Evolutionary conservation across 768 basidiomycete genomes (phyloP).

Genomic region (Phylloporus rhodoxanthus): DNA sequence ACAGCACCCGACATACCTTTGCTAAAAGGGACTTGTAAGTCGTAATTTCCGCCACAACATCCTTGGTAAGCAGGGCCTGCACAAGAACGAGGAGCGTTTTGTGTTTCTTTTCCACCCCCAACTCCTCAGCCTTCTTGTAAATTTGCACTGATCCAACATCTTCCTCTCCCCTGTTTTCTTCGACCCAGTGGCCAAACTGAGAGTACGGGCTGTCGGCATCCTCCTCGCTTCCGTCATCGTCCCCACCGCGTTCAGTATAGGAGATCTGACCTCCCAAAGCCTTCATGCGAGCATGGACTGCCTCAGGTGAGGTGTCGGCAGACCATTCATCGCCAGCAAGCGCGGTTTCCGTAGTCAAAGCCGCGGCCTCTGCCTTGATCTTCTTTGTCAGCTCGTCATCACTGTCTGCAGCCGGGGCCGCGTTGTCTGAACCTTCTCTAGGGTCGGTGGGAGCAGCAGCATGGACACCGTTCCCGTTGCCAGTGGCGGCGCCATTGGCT

Average conservation of each 20-base stretch:
- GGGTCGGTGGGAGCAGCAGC: conserved; percentile 35
- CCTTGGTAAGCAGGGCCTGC: conserved; percentile 75
- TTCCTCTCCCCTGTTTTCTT: conserved; percentile 52
- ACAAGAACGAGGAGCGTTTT: conserved; percentile 79
- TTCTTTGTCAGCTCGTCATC: conserved; percentile 87
- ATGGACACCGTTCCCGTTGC: conserved; percentile 42
- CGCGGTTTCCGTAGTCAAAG: conserved; percentile 56
- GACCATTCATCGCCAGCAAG: conserved; percentile 80
- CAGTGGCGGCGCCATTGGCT: conserved; percentile 48
- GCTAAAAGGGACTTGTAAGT: conserved; percentile 64
- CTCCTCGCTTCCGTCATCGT: conserved; percentile 87
- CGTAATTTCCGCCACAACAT: conserved; percentile 59
- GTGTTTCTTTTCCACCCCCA: conserved; percentile 93
- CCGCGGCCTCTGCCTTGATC: conserved; percentile 86
- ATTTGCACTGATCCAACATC: conserved; percentile 49
- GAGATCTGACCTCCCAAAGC: conserved; percentile 58
- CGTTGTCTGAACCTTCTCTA: conserved; percentile 38
- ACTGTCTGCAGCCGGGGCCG: conserved; percentile 55
- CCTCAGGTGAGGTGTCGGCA: conserved; percentile 85
- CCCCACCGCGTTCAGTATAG: too few species aligned
- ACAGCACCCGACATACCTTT: conserved; percentile 42
- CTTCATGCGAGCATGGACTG: conserved; percentile 77
- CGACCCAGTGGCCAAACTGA: conserved; percentile 78
- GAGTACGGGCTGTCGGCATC: conserved; percentile 82
- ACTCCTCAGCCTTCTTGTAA: conserved; percentile 83